Conservation (phyloP, 2,329 filamentous ascomycete species). For the Paradendryphiella salina region DNA sequence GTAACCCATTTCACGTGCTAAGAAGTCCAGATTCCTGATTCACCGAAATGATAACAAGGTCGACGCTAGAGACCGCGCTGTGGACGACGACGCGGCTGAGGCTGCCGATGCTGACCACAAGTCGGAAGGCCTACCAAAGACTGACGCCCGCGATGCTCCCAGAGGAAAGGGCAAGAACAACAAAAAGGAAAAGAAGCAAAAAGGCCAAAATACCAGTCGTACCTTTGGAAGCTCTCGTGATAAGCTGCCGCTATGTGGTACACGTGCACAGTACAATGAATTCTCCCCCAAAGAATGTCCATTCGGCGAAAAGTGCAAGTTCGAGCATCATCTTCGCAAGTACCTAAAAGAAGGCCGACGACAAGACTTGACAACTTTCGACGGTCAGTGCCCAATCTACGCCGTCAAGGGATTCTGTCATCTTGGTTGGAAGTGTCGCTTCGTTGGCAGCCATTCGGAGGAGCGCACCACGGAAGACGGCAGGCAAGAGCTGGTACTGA, state of each 20-base stretch:
- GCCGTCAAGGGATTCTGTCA: constrained; percentile 74
- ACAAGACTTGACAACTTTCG: constrained; percentile 75
- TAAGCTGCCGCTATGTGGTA: constrained; percentile 75
- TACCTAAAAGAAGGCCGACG: constrained; percentile 84
- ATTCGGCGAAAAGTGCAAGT: constrained; percentile 79
- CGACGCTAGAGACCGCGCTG: constrained; percentile 32
- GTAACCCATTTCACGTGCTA: constrained; percentile 19
- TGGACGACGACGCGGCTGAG: constrained; percentile 63
- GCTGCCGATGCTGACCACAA: constrained; percentile 52
- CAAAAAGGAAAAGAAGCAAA: constrained; percentile 66
- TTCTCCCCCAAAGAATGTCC: constrained; percentile 77
- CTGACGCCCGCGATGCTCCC: constrained; percentile 42
- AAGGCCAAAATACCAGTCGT: constrained; percentile 81
- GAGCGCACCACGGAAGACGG: constrained; percentile 80
- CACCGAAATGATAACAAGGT: constrained; percentile 32
- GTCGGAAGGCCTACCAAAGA: constrained; percentile 39
- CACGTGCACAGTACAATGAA: constrained; percentile 70
- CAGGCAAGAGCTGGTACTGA: constrained; percentile 75
- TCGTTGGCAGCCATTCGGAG: constrained; percentile 81
- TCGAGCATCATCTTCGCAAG: constrained; percentile 79
- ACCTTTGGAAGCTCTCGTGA: constrained; percentile 81
- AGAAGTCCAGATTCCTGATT: constrained; percentile 40
- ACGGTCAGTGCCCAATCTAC: constrained; percentile 79
- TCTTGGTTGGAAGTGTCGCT: constrained; percentile 92
- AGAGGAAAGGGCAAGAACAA: constrained; percentile 53